A percentile compares a stretch with the other conserved stretches of the same genome.
Conservation (phyloP, 106 monocot species). For the Xerophyta viscosa region DNA sequence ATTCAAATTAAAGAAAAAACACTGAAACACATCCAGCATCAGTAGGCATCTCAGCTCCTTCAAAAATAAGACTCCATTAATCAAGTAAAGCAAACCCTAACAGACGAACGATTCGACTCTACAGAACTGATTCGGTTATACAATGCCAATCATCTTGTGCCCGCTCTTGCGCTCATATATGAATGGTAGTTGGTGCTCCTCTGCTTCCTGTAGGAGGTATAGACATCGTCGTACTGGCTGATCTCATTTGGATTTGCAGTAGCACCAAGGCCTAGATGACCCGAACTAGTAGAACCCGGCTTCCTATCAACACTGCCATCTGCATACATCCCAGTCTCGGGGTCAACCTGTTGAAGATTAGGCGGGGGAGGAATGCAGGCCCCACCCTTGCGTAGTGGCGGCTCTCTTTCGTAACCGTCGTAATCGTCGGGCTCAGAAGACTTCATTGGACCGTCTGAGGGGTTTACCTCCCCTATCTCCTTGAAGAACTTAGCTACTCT, state of each 20-base stretch:
- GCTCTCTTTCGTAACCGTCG: slow-evolving; percentile 57
- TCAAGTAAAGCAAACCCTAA: too few species aligned
- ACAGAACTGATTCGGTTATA: too few species aligned
- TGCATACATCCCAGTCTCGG: slow-evolving; percentile 63
- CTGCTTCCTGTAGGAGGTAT: slow-evolving; percentile 82
- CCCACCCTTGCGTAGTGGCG: slow-evolving; percentile 60
- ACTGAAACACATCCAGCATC: too few species aligned
- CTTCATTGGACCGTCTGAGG: slow-evolving; percentile 65
- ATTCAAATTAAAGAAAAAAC: too few species aligned
- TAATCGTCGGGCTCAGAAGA: slow-evolving; percentile 28
- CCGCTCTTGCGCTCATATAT: slow-evolving; percentile 72
- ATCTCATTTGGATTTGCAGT: slow-evolving; percentile 70
- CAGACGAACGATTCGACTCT: too few species aligned
- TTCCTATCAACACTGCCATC: slow-evolving; percentile 63
- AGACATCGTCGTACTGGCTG: slow-evolving; percentile 96
- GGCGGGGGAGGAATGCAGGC: slow-evolving; percentile 90
- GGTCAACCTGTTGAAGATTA: slow-evolving; percentile 61
- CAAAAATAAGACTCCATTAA: too few species aligned
- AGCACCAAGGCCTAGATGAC: slow-evolving; percentile 77
- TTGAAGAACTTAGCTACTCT: slow-evolving; percentile 74
- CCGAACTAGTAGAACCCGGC: slow-evolving; percentile 38
- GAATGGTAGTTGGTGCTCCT: slow-evolving; percentile 90
- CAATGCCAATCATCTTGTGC: slow-evolving; percentile 39
- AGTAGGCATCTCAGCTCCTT: too few species aligned
- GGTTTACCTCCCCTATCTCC: slow-evolving; percentile 89